Evolutionary conservation across 2,329 filamentous ascomycete species (phyloP).

Genomic region (Pyrenochaeta sp.): DNA sequence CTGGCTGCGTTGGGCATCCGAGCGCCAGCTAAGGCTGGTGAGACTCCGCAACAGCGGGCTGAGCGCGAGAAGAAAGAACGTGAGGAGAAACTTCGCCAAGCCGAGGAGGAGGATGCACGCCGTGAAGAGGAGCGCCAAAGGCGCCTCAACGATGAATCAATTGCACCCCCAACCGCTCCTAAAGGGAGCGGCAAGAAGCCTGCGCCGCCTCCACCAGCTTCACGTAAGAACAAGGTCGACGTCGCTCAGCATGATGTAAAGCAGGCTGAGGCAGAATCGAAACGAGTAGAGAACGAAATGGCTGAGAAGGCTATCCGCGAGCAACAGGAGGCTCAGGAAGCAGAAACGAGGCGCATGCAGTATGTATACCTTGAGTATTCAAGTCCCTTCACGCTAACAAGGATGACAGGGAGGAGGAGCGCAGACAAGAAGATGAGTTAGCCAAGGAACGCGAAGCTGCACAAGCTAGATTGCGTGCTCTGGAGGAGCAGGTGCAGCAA

Average conservation of each 20-base stretch:
- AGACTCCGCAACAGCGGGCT: constrained; percentile 81
- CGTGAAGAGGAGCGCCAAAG: constrained; percentile 88
- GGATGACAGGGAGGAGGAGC: constrained; percentile 71
- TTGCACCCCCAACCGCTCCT: constrained; percentile 64
- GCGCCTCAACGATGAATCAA: constrained; percentile 80
- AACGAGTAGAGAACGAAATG: constrained; percentile 65
- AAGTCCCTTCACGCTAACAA: constrained; percentile 28
- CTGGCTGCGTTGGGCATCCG: constrained; percentile 93
- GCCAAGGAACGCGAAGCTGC: constrained; percentile 81
- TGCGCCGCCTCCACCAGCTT: constrained; percentile 74
- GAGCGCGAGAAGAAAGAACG: constrained; percentile 90
- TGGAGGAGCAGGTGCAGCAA: constrained; percentile 92
- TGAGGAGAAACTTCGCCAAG: constrained; percentile 84
- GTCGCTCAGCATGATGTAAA: constrained; percentile 65
- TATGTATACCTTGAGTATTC: constrained; percentile 62
- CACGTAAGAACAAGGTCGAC: constrained; percentile 72
- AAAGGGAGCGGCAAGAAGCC: constrained; percentile 59
- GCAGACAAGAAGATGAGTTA: constrained; percentile 80
- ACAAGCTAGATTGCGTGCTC: constrained; percentile 81
- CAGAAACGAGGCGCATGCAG: constrained; percentile 80
- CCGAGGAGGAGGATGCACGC: constrained; percentile 91
- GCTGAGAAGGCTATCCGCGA: constrained; percentile 66
- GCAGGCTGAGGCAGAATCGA: constrained; percentile 63
- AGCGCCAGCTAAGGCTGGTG: constrained; percentile 78
- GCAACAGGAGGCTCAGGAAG: constrained; percentile 79